These are phyloP conservation scores for Pascua guehoae DNA, from an alignment of 1,284 basidiomycete genomes.

Conservation along the genomic window DNA sequence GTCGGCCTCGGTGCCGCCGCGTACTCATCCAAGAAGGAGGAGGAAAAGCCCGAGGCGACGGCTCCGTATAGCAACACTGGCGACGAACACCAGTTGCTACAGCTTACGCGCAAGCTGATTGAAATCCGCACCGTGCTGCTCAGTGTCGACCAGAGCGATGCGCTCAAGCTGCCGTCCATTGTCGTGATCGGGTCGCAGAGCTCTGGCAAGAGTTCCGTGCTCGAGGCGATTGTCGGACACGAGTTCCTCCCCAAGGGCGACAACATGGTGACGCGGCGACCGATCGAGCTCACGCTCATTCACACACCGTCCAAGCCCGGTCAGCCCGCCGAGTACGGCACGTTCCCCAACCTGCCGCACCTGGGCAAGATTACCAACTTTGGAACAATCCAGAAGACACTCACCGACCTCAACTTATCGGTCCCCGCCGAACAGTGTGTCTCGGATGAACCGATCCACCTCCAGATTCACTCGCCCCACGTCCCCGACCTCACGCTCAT, in stretches of 20 bases:
- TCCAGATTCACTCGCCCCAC: conserved; percentile 90
- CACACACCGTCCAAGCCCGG: conserved; percentile 66
- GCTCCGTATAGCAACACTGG: conserved; percentile 4
- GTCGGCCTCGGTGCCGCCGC: conserved; percentile 12
- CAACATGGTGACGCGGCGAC: conserved; percentile 98
- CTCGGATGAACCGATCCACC: conserved; percentile 91
- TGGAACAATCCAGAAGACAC: conserved; percentile 79
- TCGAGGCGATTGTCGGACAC: conserved; percentile 96
- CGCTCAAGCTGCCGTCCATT: conserved; percentile 90
- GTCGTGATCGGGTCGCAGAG: conserved; percentile 98
- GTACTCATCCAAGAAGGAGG: conserved; percentile 8
- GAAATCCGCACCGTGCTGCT: conserved; percentile 91
- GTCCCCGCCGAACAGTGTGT: conserved; percentile 85
- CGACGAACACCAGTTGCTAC: conserved; percentile 61
- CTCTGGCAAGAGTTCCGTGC: conserved; percentile 93
- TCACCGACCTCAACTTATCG: conserved; percentile 92
- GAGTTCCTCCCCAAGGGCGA: conserved; percentile 97
- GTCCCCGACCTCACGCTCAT: conserved; percentile 97
- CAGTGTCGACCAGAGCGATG: conserved; percentile 90
- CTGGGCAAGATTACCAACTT: conserved; percentile 89
- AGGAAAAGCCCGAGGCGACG: conserved; percentile 3
- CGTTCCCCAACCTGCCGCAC: conserved; percentile 68
- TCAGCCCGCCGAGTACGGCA: conserved; percentile 76
- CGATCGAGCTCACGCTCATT: conserved; percentile 94
- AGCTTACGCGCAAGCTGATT: conserved; percentile 91